Evolutionary conservation across 2,329 filamentous ascomycete genomes (phyloP).

Genomic region (Penicillium sp.): DNA sequence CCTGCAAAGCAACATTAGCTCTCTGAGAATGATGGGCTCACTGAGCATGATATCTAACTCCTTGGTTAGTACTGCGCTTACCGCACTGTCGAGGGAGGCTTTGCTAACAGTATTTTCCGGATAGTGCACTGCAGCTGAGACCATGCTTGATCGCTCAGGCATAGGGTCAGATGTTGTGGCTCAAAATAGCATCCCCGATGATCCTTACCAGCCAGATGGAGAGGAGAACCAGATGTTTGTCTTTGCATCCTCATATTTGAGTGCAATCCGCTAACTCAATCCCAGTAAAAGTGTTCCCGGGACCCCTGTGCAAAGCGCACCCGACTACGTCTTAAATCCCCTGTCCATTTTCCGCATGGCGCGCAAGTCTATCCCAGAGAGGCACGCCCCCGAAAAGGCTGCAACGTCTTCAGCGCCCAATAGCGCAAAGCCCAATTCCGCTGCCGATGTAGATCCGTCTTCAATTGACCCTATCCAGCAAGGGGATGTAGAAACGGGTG

Average conservation of each 20-base stretch:
- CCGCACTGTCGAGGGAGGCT: neutral
- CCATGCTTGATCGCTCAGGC: slow-evolving; percentile 25
- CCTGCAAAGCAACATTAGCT: slow-evolving; percentile 25
- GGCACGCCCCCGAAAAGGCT: slow-evolving; percentile 27
- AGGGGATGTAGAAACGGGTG: neutral
- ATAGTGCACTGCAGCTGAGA: slow-evolving; percentile 23
- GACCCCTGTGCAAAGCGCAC: slow-evolving; percentile 23
- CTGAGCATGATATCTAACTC: slow-evolving; percentile 26
- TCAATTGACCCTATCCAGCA: neutral
- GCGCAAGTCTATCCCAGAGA: slow-evolving; percentile 27
- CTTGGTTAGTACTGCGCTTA: slow-evolving; percentile 10
- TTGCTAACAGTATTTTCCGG: neutral
- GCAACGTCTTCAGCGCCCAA: slow-evolving; percentile 17
- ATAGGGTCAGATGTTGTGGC: slow-evolving; percentile 23
- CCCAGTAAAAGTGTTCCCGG: slow-evolving; percentile 15
- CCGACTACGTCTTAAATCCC: slow-evolving; percentile 31
- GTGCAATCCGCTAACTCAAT: neutral
- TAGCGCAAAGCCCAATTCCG: slow-evolving; percentile 13
- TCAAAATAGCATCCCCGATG: slow-evolving; percentile 24
- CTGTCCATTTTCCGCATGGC: slow-evolving; percentile 31
- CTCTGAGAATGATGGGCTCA: slow-evolving; percentile 24
- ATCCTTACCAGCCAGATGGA: slow-evolving; percentile 21
- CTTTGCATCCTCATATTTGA: too few species aligned
- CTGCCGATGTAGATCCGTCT: slow-evolving; percentile 3
- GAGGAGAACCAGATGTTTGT: slow-evolving; percentile 16